Evolutionary conservation across 768 basidiomycete genomes (phyloP).

Genomic region (Amyloporia xantha): DNA sequence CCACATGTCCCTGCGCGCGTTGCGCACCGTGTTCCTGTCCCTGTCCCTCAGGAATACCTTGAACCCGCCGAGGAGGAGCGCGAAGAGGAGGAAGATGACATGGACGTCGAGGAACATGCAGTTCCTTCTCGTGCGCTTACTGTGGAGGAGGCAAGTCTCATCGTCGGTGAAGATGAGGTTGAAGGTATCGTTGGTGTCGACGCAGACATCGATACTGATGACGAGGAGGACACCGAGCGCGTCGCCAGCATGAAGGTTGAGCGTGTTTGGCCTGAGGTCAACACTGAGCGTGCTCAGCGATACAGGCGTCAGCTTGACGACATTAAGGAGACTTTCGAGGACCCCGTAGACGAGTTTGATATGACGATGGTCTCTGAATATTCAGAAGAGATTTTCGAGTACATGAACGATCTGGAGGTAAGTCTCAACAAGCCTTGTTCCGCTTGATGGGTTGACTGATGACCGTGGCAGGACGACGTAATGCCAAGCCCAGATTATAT

Average conservation of each 20-base stretch:
- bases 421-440: slow-evolving; percentile 19
- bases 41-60: slow-evolving; percentile 27
- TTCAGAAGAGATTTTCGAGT: slow-evolving; percentile 95
- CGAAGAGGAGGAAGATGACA: slow-evolving; percentile 31
- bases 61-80: slow-evolving; percentile 34
- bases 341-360: slow-evolving; percentile 71
- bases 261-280: slow-evolving; percentile 69
- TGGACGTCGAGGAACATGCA: slow-evolving; percentile 51
- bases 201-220: slow-evolving; percentile 6
- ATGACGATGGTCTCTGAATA: slow-evolving; percentile 98
- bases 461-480: slow-evolving; percentile 52
- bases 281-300: slow-evolving; percentile 50
- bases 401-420: slow-evolving; percentile 93
- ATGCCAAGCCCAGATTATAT: slow-evolving; percentile 96
- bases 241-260: background rate
- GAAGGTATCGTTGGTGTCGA: slow-evolving; percentile 45
- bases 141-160: slow-evolving; percentile 36
- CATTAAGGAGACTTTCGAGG: slow-evolving; percentile 57
- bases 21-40: slow-evolving; percentile 34
- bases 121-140: slow-evolving; percentile 24
- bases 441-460: slow-evolving; percentile 13
- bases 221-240: slow-evolving; percentile 7
- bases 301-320: slow-evolving; percentile 59
- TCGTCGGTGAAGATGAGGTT: slow-evolving; percentile 49
- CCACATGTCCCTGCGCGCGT: slow-evolving; percentile 32